Evolutionary conservation across 2,329 filamentous ascomycete species (phyloP), one percentile per base, ranked within the genome.

Genomic region (Xenosphaeropsis pyriputrescens): DNA sequence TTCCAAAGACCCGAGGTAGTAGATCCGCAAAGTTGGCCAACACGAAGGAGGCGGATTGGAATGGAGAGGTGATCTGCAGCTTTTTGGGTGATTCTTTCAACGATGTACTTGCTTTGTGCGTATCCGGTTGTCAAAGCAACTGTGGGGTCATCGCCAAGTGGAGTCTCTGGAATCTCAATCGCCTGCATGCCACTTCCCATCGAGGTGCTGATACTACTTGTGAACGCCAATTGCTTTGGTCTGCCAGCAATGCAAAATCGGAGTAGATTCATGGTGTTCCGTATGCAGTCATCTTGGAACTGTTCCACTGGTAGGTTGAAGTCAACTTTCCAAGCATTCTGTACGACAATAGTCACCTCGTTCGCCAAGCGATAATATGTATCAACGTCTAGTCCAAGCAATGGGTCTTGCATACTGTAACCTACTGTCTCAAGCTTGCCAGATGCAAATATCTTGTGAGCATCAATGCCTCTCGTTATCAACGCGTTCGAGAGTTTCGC

Each of bases 321-420:
- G 37, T 54, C 50, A 47, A 54, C 49, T 40, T 51, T 52, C 51
- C 51, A 54, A 1, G 51, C 51, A 43, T 50, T 51, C 14, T 50
- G 46, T 18, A 53, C 37, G 18, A 53, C 49, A 2, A 46, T 37
- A 12, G 52, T 53, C 6, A 52, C 50, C 1, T 38, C 41, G 4
- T 29, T 43, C 3, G 48, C 47, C 14, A 53, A 32, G 13, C 42
- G 41, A 8, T 41, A 30, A 34, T 53, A 53, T 8, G 35, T 44
- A 2, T 50, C 48, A 4, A 53, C 37, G 31, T 48, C 46, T 4
- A 51, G 33, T 2, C 50, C 50, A 5, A 53, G 34, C 11, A 53
- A 31, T 3, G 50, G 44, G 35, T 53, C 49, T 39, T 46, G 43
- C 50, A 53, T 53, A 29, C 42, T 46, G 39, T 50, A 51, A 34